These are phyloP conservation scores for Pythium periplocum DNA, from an alignment of 352 stramenopile genomes.

Conservation along the genomic window DNA sequence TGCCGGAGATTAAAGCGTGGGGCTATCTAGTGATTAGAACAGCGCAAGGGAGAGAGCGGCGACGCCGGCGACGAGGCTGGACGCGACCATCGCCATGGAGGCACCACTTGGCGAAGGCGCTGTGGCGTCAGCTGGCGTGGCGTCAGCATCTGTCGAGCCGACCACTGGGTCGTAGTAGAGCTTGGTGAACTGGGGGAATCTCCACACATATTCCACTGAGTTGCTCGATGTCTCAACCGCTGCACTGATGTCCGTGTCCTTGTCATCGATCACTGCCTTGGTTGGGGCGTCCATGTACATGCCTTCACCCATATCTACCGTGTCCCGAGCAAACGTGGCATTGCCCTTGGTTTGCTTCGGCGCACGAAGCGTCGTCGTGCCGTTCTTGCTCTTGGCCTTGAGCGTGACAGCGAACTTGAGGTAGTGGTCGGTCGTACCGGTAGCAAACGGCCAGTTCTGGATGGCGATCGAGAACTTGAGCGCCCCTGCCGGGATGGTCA, in stretches of 20 bases:
- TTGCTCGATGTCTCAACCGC: constrained; percentile 11
- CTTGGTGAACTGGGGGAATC: constrained; percentile 31
- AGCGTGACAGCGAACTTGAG: constrained; percentile 27
- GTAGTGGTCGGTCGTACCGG: constrained; percentile 9
- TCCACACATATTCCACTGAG: constrained; percentile 26
- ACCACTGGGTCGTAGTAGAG: constrained; percentile 42
- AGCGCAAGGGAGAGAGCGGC: too few species aligned
- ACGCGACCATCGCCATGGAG: too few species aligned
- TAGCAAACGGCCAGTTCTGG: constrained; percentile 22
- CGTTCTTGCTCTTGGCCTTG: constrained; percentile 14
- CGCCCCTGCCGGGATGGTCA: constrained; percentile 28
- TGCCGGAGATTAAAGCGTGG: too few species aligned
- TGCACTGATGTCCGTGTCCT: constrained; percentile 19
- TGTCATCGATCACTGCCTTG: constrained; percentile 10
- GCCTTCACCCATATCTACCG: constrained; percentile 9
- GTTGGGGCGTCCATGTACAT: constrained; percentile 22
- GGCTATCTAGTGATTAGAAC: too few species aligned
- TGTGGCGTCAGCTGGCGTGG: too few species aligned
- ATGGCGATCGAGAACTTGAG: constrained; percentile 43
- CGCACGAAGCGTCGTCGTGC: neutral
- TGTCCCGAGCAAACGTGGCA: constrained; percentile 3
- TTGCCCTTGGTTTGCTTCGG: constrained; percentile 4
- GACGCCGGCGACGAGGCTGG: too few species aligned
- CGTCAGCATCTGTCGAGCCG: constrained; percentile 7
- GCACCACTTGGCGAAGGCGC: too few species aligned